These are phyloP conservation scores for Lagerstroemia speciosa DNA, from an alignment of 345 rosid genomes.

Conservation along the genomic window DNA sequence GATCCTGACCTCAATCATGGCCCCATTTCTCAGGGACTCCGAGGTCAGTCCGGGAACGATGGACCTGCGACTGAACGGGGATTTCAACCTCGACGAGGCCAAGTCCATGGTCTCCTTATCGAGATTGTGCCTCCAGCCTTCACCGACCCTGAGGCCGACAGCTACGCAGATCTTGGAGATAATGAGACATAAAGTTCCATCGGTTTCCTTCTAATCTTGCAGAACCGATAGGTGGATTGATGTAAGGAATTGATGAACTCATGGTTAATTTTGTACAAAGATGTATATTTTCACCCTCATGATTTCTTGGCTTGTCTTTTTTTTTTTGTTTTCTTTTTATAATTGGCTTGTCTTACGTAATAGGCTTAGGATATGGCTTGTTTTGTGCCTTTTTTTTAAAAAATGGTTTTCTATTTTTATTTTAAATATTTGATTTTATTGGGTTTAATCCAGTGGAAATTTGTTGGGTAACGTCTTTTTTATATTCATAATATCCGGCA, in stretches of 20 bases:
- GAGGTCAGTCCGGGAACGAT: conserved; percentile 25
- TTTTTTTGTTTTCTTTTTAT: too few species aligned
- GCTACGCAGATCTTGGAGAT: conserved; percentile 36
- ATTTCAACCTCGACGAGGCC: conserved; percentile 47
- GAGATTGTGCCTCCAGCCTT: conserved; percentile 37
- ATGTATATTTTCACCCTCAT: too few species aligned
- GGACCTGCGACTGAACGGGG: conserved; percentile 46
- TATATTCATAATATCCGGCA: too few species aligned
- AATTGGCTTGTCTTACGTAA: too few species aligned
- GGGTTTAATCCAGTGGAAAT: too few species aligned
- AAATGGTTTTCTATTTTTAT: too few species aligned
- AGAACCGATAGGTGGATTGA: background rate
- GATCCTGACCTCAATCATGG: conserved; percentile 35
- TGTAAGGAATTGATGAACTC: background rate
- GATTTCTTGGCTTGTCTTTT: too few species aligned
- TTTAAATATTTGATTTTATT: too few species aligned
- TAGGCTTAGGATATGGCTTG: too few species aligned
- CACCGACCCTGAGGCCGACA: conserved; percentile 53
- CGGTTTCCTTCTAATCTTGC: background rate
- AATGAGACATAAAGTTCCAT: conserved; percentile 27
- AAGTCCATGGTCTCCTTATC: conserved; percentile 42
- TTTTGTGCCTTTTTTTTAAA: too few species aligned
- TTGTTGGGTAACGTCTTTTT: too few species aligned
- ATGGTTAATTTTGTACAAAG: background rate
- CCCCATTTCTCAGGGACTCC: conserved; percentile 23